Evolutionary conservation across 2,329 filamentous ascomycete species (phyloP).

Genomic region (Didymella exigua): DNA sequence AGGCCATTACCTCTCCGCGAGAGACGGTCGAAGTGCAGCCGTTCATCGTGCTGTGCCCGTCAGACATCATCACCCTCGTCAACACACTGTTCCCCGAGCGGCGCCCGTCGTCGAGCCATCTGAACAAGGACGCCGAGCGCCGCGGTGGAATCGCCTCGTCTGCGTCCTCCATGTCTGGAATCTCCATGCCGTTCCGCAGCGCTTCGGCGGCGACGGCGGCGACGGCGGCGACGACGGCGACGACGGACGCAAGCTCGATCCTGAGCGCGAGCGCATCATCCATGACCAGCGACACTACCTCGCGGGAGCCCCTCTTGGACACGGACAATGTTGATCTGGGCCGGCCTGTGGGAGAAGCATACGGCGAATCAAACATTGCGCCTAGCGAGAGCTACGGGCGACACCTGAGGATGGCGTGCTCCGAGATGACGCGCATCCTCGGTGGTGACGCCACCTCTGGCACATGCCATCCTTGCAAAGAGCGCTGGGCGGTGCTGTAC

Average conservation of each 20-base stretch:
- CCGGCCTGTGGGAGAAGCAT: slow-evolving; percentile 33
- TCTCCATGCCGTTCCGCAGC: slow-evolving; percentile 58
- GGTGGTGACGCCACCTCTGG: slow-evolving; percentile 69
- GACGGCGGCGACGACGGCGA: too few species aligned
- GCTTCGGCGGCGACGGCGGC: slow-evolving; percentile 59
- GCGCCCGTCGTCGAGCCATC: slow-evolving; percentile 64
- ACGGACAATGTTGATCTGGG: slow-evolving; percentile 27
- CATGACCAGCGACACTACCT: slow-evolving; percentile 73
- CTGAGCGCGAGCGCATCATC: slow-evolving; percentile 76
- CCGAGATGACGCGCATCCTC: slow-evolving; percentile 71
- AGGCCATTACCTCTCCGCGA: slow-evolving; percentile 72
- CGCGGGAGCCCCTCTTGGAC: slow-evolving; percentile 67
- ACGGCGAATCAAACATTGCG: slow-evolving; percentile 56
- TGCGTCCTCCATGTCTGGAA: slow-evolving; percentile 56
- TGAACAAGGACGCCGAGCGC: slow-evolving; percentile 53
- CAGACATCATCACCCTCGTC: slow-evolving; percentile 79
- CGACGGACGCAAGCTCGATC: slow-evolving; percentile 68
- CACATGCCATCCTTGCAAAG: slow-evolving; percentile 76
- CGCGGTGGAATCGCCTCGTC: slow-evolving; percentile 54
- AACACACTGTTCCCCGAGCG: slow-evolving; percentile 83
- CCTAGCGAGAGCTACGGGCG: slow-evolving; percentile 50
- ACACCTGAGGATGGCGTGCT: slow-evolving; percentile 68
- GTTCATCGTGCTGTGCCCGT: slow-evolving; percentile 78
- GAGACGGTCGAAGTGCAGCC: slow-evolving; percentile 81
- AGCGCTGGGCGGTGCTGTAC: slow-evolving; percentile 82